A percentile compares a stretch with the other conserved stretches of the same genome.
phyloP scores from a whole-genome alignment of 2,329 filamentous ascomycete genomes.

The Alternaria sp. region DNA sequence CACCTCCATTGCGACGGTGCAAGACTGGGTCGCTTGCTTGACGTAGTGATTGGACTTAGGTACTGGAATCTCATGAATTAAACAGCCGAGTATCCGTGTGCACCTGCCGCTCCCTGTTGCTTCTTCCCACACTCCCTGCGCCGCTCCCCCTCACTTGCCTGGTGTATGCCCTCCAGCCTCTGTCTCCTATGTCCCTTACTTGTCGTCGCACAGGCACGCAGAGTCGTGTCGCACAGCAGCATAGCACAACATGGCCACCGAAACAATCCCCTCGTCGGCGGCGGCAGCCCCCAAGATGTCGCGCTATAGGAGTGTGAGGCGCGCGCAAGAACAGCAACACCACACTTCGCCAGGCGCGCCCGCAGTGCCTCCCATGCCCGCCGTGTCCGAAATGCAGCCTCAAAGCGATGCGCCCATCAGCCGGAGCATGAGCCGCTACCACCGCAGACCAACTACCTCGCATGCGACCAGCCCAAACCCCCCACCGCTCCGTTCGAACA shows the following conservation, averaged over 20 bases:
- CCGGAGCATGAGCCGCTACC: conserved; percentile 52
- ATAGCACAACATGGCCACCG: conserved; percentile 42
- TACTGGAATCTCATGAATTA: conserved; percentile 18
- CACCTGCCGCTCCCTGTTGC: conserved; percentile 24
- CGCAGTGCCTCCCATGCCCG: conserved; percentile 32
- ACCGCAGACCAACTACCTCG: conserved; percentile 41
- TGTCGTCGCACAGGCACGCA: conserved; percentile 28
- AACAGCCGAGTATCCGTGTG: conserved; percentile 30
- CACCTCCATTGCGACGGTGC: conserved; percentile 9
- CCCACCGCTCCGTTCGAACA: conserved; percentile 33
- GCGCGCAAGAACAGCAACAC: conserved; percentile 46
- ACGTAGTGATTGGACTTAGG: conserved; percentile 16
- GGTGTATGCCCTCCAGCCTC: conserved; percentile 10
- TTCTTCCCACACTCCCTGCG: conserved; percentile 4
- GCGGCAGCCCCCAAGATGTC: conserved; percentile 56
- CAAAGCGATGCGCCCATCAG: conserved; percentile 33
- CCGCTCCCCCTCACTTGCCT: conserved; percentile 16
- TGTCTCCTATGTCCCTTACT: conserved; percentile 21
- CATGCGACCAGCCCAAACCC: conserved; percentile 33
- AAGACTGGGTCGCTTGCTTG: conserved; percentile 5
- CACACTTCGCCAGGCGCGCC: conserved; percentile 15
- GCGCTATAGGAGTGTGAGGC: conserved; percentile 65
- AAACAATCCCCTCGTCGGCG: conserved; percentile 32
- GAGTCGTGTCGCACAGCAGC: conserved; percentile 26
- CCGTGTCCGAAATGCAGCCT: conserved; percentile 29